Base-by-base conservation (phyloP, 768 basidiomycete genomes). In the Lepiota venenata region DNA sequence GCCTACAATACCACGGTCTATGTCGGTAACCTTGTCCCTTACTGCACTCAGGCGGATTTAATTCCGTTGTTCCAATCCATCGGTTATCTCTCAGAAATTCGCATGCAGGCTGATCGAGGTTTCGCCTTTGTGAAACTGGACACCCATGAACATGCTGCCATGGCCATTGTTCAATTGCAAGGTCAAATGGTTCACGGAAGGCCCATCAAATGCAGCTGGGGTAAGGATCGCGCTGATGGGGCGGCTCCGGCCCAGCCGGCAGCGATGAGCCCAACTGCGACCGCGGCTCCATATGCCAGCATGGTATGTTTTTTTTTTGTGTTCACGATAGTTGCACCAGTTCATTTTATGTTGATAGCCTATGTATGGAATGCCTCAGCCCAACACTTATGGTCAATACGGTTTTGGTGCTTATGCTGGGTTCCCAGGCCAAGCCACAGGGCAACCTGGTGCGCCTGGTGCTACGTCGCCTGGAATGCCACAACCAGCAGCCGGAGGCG, bases 111-210 rank as follows among this genome's bases (percentile, higher is more conserved):
- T 57, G 96, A 98, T 76, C 88, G 96, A 59, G 96, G 96, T 42
- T 99, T 98, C 69, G 96, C 97, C 2, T 98, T 98, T 66, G 94
- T 99, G 68, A 98, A 98, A 74, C 82, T 98, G 53, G 97, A 99
- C 72, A 93, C 93, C 48, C 96, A 98, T 69, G 94, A 98, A 68
- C 94, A 98, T 68, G 96, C 96, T 51, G 96, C 97, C 7, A 88
- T 93, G 85, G 96, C 96, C 37, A 99, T 99, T 64, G 89, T 96
- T 57, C 93, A 98, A 69, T 77, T 99, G 48, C 93, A 96, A 70
- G 95, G 96, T 50, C 91, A 94, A 74, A 91, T 93, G 80, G 92
- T 99, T 22, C 97, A 99, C 60, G 96, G 96, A 45, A 76, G 97
- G 37, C 93, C 95, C 7, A 93, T 98, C 78, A 98, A 98, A 74